phyloP scores from a whole-genome alignment of 495 filamentous ascomycete species.

The Hypoxylon fragiforme region DNA sequence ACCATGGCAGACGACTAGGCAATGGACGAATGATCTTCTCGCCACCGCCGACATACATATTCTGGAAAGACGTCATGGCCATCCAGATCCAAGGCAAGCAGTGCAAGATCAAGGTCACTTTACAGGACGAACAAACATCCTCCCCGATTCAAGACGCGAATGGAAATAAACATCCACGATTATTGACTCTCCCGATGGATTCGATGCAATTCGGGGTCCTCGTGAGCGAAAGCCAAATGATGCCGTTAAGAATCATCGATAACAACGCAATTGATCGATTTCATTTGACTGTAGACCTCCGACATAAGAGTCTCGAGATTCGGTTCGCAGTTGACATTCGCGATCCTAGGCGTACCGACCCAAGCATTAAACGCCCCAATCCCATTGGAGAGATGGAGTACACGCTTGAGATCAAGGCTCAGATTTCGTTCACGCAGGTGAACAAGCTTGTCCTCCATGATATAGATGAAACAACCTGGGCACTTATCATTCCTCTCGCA shows the following conservation, averaged over 20 bases:
- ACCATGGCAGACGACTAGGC: conserved; percentile 1
- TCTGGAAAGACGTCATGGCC: conserved; percentile 22
- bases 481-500: conserved; percentile 62
- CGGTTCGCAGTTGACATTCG: conserved; percentile 45
- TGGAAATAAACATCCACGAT: conserved; percentile 35
- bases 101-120: conserved; percentile 6
- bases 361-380: conserved; percentile 16
- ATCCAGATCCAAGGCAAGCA: conserved; percentile 17
- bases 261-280: conserved; percentile 6
- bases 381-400: conserved; percentile 30
- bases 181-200: conserved; percentile 36
- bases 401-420: conserved; percentile 48
- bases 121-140: conserved; percentile 1
- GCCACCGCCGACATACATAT: conserved; percentile 38
- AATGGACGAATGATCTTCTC: conserved; percentile 41
- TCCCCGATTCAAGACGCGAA: conserved; percentile 4
- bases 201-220: conserved; percentile 58
- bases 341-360: conserved; percentile 39
- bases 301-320: conserved; percentile 46
- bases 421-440: conserved; percentile 67
- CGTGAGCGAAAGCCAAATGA: conserved; percentile 40
- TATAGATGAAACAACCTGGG: conserved; percentile 35
- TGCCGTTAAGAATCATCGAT: conserved; percentile 56
- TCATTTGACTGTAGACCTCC: conserved; percentile 49
- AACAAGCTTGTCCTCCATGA: conserved; percentile 56